Evolutionary conservation across 139 green algal genomes (phyloP).

Genomic region (Pycnococcus provasolii): DNA sequence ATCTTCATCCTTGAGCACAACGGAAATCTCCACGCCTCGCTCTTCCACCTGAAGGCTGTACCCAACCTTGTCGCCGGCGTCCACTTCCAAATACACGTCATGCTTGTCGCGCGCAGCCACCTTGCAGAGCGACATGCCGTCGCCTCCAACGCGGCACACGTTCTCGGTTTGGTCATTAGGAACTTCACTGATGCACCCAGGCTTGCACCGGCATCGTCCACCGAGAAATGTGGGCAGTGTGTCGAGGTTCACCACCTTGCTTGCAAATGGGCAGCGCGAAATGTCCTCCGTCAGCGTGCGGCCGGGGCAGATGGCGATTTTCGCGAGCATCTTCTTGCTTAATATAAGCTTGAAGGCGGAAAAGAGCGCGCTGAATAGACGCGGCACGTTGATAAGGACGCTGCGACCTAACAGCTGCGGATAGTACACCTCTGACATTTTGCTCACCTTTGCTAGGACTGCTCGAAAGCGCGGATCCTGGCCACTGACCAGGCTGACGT

Average conservation of each 20-base stretch:
- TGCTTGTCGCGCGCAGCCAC: conserved; percentile 3
- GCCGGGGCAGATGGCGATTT: conserved; percentile 1
- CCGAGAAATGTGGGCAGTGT: not conserved
- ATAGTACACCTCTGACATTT: not conserved
- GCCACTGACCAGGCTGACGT: conserved; percentile 3
- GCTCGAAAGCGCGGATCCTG: conserved; percentile 2
- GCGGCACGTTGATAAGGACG: conserved; percentile 14
- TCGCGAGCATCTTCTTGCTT: conserved; percentile 1
- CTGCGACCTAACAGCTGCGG: conserved; percentile 7
- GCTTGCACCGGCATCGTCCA: not conserved
- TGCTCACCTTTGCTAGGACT: not conserved
- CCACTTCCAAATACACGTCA: not conserved
- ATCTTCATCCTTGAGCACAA: not conserved
- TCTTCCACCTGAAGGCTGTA: conserved; percentile 3
- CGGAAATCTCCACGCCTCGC: not conserved
- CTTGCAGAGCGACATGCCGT: not conserved
- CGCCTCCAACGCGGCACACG: not conserved
- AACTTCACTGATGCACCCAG: not conserved
- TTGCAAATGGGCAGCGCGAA: not conserved
- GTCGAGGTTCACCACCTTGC: not conserved
- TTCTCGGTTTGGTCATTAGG: conserved; percentile 2
- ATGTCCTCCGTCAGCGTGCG: conserved; percentile 3
- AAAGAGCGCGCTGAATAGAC: not conserved
- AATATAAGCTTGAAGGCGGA: not conserved
- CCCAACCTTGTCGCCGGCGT: not conserved